Base-by-base conservation (phyloP, 345 rosid genomes). In the Corymbia maculata region DNA sequence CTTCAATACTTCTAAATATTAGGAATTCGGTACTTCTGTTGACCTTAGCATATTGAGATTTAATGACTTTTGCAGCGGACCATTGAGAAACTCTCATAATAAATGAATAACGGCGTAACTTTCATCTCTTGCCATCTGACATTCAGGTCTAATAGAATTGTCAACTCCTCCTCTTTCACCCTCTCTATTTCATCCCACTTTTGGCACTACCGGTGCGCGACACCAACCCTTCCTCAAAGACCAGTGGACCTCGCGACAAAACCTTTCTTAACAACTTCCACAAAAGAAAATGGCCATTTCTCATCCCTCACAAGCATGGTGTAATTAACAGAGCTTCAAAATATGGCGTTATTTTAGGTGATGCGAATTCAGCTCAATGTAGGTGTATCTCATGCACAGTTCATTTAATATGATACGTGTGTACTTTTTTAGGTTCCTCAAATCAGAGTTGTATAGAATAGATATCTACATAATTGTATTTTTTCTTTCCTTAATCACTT, bases 331-430 rank as follows among this genome's bases (percentile, higher is more conserved):
- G 36, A 8, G 80, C 80, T 70, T 16, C 80, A 70, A 70, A 36
- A 70, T 32, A 7, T 70, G 47, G 2, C 0, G 7, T 36, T 19
- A 36, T 36, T 70, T 19, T 36, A 36, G 82, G 82, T 8, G 44
- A 1, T 9, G 82, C 3, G 0, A 70, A 9, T 17, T 13, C 0
- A 1, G 26, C 47, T 36, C 9, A 0, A 19, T 21, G 11, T 5
- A 9, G 26, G 24, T 9, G 47, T 26, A 70, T 70, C 44, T 36
- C 80, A 9, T 19, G 13, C 80, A 2, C 13, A 0, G 36, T 70
- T 70, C 24, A 36, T 70, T 4, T 13, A 1, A n/a, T n/a, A 4
- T 64, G 7, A 64, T 6, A n/a, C 17, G 0, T 13, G 0, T 13
- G 17, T 0, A 2, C 26, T 26, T 26, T 26, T 11, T 12, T 61